A percentile compares a stretch with the other conserved stretches of the same genome.
Conservation (phyloP, 176 grass and related monocot species). For the Sorghum bicolor region DNA sequence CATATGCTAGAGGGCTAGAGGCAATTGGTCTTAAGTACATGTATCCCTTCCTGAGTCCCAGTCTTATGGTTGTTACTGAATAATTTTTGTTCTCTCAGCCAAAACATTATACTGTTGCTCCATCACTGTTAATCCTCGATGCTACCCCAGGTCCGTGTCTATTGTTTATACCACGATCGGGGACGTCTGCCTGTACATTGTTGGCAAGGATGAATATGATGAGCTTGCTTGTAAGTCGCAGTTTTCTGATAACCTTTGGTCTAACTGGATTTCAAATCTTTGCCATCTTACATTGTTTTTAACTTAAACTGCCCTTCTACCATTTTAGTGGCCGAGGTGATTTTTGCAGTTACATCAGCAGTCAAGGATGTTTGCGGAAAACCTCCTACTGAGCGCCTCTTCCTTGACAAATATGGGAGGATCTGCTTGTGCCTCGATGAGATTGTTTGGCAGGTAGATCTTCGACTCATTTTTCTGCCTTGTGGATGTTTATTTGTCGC, state of each 20-base stretch:
- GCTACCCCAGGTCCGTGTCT: slow-evolving; percentile 69
- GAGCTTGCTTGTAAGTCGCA: slow-evolving; percentile 85
- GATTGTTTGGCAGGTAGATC: slow-evolving; percentile 86
- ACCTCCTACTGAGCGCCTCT: slow-evolving; percentile 77
- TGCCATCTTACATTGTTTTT: background rate
- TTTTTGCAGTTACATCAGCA: slow-evolving; percentile 86
- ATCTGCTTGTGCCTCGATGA: slow-evolving; percentile 93
- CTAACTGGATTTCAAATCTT: background rate
- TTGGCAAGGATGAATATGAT: slow-evolving; percentile 98
- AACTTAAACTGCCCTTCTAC: background rate
- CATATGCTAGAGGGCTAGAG: background rate
- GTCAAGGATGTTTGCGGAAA: slow-evolving; percentile 90
- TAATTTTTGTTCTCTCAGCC: background rate
- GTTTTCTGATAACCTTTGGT: background rate
- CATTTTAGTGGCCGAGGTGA: slow-evolving; percentile 74
- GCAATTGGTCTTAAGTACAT: background rate
- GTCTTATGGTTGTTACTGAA: background rate
- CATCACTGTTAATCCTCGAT: background rate
- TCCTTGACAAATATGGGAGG: slow-evolving; percentile 90
- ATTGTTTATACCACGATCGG: slow-evolving; percentile 91
- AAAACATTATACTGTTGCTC: background rate
- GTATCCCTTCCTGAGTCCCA: background rate
- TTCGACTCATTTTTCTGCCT: background rate
- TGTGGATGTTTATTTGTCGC: background rate
- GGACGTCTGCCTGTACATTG: slow-evolving; percentile 85